A percentile compares a stretch with the other conserved stretches of the same genome.
Conservation (phyloP, 2,329 filamentous ascomycete genomes). For the Didymella pinodella region DNA sequence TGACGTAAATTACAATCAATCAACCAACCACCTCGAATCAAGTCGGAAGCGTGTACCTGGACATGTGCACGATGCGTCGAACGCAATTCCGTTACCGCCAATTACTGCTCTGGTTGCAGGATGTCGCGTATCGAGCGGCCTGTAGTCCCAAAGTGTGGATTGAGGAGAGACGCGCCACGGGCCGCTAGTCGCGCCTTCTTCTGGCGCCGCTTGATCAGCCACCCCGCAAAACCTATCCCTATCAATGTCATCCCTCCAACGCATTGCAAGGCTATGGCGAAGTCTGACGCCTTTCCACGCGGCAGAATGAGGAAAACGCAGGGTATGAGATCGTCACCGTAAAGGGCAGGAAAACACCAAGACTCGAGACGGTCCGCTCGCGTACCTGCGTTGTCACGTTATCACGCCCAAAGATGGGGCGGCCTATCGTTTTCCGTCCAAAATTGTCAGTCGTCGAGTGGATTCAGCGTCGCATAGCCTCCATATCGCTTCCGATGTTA, state of each 20-base stretch:
- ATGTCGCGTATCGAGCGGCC: too few relatives aligned
- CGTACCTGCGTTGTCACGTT: neutral
- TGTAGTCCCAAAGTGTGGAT: neutral
- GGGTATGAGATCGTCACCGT: neutral
- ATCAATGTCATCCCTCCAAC: neutral
- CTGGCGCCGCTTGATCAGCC: neutral
- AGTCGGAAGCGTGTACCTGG: too few relatives aligned
- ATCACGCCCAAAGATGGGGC: neutral
- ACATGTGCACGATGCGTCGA: too few relatives aligned
- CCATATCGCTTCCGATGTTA: slow-evolving; percentile 17
- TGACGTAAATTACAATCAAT: too few relatives aligned
- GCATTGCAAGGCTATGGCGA: neutral
- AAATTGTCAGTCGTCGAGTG: neutral
- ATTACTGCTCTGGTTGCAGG: too few relatives aligned
- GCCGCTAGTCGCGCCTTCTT: neutral
- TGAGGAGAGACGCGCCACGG: neutral
- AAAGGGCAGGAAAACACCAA: neutral
- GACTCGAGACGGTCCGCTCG: neutral
- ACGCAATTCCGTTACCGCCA: too few relatives aligned
- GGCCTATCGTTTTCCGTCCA: slow-evolving; percentile 3
- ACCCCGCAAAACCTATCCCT: neutral
- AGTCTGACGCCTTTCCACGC: neutral
- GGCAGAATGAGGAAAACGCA: neutral
- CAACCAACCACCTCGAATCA: too few relatives aligned
- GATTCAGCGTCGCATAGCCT: slow-evolving; percentile 1